Conservation (phyloP, 1,284 basidiomycete species). For the Pascua guehoae region DNA sequence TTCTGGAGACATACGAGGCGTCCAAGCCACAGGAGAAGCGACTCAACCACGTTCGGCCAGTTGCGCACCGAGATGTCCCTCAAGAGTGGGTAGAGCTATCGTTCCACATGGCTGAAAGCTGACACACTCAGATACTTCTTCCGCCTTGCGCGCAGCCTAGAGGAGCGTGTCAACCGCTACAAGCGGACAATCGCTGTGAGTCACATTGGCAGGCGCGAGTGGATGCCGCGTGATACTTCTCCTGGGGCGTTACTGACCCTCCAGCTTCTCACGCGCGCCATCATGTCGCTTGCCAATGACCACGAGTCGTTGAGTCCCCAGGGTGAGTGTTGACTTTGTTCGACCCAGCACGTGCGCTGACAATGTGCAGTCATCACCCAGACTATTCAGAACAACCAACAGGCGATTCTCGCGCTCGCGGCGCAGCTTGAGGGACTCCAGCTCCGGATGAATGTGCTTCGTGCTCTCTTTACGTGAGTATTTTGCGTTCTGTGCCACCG, state of each 20-base stretch:
- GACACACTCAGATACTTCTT: constrained; percentile 29
- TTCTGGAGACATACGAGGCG: constrained; percentile 43
- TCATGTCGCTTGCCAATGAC: constrained; percentile 32
- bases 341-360: background rate
- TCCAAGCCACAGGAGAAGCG: constrained; percentile 36
- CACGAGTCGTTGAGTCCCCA: constrained; percentile 35
- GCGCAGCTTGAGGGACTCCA: constrained; percentile 38
- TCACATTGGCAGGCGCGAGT: constrained; percentile 15
- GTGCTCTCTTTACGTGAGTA: constrained; percentile 32
- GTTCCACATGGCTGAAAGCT: no score
- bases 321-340: no score
- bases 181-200: constrained; percentile 29
- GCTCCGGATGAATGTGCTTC: constrained; percentile 32
- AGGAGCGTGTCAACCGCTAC: constrained; percentile 39
- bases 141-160: constrained; percentile 27
- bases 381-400: constrained; percentile 44
- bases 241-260: background rate
- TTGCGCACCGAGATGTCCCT: constrained; percentile 41
- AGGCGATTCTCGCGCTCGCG: constrained; percentile 38
- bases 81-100: constrained; percentile 30
- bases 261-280: constrained; percentile 36
- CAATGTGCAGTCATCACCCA: constrained; percentile 30
- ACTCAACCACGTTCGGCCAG: constrained; percentile 26
- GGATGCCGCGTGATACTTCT: background rate
- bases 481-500: background rate